These are phyloP conservation scores for Puya raimondii DNA, from an alignment of 176 grass and related monocot genomes.

Conservation along the genomic window DNA sequence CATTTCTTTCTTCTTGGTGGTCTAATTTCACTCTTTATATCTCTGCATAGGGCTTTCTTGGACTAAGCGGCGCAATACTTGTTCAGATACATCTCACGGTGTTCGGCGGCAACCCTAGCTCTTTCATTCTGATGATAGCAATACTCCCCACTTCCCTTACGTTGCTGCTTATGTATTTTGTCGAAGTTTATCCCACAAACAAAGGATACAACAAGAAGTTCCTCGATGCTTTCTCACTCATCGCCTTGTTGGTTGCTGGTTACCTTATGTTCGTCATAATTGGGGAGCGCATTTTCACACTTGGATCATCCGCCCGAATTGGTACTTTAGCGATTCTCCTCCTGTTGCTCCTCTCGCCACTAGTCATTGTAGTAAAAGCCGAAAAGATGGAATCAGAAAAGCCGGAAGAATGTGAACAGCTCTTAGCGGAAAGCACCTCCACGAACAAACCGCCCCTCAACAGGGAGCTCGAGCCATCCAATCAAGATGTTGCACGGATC, in stretches of 20 bases:
- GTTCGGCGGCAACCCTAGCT: constrained; percentile 31
- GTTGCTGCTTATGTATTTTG: constrained; percentile 58
- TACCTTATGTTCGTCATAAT: constrained; percentile 91
- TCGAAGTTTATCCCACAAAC: constrained; percentile 34
- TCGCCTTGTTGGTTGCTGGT: constrained; percentile 51
- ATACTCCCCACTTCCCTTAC: constrained; percentile 52
- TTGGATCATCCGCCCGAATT: neutral
- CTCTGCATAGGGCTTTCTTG: constrained; percentile 75
- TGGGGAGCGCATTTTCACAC: constrained; percentile 34
- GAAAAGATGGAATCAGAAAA: constrained; percentile 25
- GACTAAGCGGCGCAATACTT: constrained; percentile 79
- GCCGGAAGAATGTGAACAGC: neutral
- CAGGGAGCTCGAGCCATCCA: neutral
- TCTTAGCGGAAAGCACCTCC: neutral
- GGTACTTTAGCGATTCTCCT: constrained; percentile 40
- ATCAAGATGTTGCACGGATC: neutral
- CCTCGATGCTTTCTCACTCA: constrained; percentile 66
- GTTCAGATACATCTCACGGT: constrained; percentile 49
- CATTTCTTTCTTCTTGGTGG: neutral
- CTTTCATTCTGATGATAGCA: constrained; percentile 76
- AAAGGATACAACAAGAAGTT: constrained; percentile 50
- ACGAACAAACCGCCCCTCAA: neutral
- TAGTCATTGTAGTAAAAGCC: constrained; percentile 38
- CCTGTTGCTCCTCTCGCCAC: constrained; percentile 44
- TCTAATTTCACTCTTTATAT: constrained; percentile 7